Conservation (phyloP, 2,329 filamentous ascomycete genomes). For the Knufia petricola region DNA sequence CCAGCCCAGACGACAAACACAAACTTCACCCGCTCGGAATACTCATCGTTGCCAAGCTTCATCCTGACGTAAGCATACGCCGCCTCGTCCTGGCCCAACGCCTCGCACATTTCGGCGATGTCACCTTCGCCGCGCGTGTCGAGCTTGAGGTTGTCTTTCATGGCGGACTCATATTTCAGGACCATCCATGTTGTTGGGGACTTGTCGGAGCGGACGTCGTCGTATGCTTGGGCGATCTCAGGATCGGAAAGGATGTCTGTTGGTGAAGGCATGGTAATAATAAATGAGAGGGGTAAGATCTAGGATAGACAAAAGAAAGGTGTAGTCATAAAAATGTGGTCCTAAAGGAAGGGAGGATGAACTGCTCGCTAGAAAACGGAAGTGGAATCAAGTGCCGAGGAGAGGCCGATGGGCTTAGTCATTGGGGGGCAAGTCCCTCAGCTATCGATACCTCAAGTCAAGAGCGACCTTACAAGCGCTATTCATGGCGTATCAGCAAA, state of each 20-base stretch:
- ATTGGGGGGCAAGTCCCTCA: too few species aligned
- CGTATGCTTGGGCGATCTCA: slow-evolving; percentile 1
- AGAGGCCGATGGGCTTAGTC: too few species aligned
- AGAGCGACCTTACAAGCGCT: too few species aligned
- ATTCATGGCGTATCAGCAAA: too few species aligned
- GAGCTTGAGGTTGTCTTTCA: background rate
- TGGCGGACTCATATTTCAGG: slow-evolving; percentile 1
- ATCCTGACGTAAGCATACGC: background rate
- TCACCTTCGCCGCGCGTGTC: background rate
- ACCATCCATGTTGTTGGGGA: background rate
- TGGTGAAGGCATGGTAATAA: background rate
- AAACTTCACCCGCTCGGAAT: slow-evolving; percentile 2
- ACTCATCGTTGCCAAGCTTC: slow-evolving; percentile 7
- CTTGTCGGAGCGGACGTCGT: slow-evolving; percentile 6
- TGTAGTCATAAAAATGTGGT: too few species aligned
- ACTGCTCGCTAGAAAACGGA: too few species aligned
- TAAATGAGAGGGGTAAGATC: too few species aligned
- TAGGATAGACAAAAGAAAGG: too few species aligned
- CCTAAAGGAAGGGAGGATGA: too few species aligned
- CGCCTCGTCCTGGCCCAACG: slow-evolving; percentile 2
- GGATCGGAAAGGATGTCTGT: background rate
- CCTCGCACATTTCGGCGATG: slow-evolving; percentile 1
- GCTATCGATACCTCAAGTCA: too few species aligned
- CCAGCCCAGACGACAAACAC: slow-evolving; percentile 7
- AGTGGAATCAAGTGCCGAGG: too few species aligned